phyloP scores from a whole-genome alignment of 2,329 filamentous ascomycete genomes.

The Herpotrichia juniperi region DNA sequence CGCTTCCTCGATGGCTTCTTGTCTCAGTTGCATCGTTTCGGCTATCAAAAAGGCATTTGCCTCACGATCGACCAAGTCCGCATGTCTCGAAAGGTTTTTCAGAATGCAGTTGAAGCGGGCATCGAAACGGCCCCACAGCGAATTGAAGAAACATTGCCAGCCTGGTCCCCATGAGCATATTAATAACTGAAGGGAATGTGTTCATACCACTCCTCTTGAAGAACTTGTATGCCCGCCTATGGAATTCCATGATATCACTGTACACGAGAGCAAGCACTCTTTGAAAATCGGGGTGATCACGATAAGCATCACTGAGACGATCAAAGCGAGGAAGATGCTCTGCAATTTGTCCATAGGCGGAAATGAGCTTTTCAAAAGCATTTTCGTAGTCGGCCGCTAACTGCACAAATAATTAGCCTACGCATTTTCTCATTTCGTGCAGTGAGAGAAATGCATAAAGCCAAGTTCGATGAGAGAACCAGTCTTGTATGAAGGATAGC shows the following conservation, averaged over 20 bases:
- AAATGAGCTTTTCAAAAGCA: constrained; percentile 53
- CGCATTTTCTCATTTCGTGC: no score
- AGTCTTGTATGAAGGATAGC: no score
- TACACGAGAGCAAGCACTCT: constrained; percentile 52
- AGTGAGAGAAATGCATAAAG: no score
- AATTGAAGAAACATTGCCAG: constrained; percentile 30
- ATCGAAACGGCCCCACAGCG: constrained; percentile 27
- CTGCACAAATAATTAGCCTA: no score
- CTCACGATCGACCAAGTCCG: constrained; percentile 29
- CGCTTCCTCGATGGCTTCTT: constrained; percentile 12
- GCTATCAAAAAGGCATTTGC: constrained; percentile 24
- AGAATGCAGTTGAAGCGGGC: constrained; percentile 28
- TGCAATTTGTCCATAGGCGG: constrained; percentile 38
- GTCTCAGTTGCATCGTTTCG: constrained; percentile 17
- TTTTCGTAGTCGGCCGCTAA: constrained; percentile 42
- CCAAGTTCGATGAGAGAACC: no score
- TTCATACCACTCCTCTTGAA: constrained; percentile 38
- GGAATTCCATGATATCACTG: constrained; percentile 55
- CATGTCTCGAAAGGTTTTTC: constrained; percentile 21
- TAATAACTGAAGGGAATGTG: no score
- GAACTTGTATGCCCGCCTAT: constrained; percentile 54
- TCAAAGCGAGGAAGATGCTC: constrained; percentile 47
- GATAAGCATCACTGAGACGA: constrained; percentile 35
- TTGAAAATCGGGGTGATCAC: constrained; percentile 44
- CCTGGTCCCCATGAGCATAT: no score